These are phyloP conservation scores for Coemansia sp. DNA, from an alignment of 192 early-diverging fungal species.

Conservation along the genomic window DNA sequence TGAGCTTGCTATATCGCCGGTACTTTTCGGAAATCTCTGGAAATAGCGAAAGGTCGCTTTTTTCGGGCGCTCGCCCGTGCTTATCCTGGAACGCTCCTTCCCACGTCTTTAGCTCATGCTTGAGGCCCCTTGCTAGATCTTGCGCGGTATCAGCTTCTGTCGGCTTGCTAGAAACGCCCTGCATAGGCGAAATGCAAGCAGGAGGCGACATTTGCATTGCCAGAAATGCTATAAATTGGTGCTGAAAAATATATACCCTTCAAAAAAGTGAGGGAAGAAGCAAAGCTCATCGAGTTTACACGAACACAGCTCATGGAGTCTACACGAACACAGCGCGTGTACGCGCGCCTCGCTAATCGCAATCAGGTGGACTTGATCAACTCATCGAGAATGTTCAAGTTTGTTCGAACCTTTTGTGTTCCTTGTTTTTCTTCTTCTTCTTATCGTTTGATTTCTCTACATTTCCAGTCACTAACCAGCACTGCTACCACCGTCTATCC, in stretches of 20 bases:
- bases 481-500: not conserved
- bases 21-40: constrained; percentile 46
- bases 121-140: constrained; percentile 27
- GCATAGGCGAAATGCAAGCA: not conserved
- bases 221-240: not conserved
- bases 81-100: constrained; percentile 35
- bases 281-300: not conserved
- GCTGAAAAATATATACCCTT: not conserved
- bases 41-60: constrained; percentile 25
- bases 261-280: not conserved
- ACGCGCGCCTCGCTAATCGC: not conserved
- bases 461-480: not conserved
- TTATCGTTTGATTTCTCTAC: too few relatives aligned
- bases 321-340: not conserved
- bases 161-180: not conserved
- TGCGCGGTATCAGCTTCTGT: not conserved
- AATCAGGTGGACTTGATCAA: not conserved
- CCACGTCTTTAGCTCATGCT: constrained; percentile 52
- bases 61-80: constrained; percentile 39
- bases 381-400: not conserved
- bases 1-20: constrained; percentile 45
- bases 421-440: not conserved
- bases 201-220: not conserved
- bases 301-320: not conserved
- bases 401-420: not conserved